phyloP scores from a whole-genome alignment of 257 asterid species.

The Gentiana macrophylla region DNA sequence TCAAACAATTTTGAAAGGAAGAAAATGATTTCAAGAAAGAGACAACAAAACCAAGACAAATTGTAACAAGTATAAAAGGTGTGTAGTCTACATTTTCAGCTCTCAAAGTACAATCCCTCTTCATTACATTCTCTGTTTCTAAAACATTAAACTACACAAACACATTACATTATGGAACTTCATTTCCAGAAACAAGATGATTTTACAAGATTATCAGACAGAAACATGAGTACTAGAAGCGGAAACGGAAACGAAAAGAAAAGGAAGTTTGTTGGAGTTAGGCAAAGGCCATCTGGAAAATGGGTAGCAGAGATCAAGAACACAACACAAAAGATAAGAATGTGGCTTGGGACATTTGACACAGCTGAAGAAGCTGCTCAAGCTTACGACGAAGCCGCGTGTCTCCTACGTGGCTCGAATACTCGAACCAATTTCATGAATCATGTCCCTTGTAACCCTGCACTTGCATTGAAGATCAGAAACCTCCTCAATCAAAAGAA shows the following conservation, averaged over 20 bases:
- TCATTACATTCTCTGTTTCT: not conserved
- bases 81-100: slow-evolving; percentile 20
- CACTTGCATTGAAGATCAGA: slow-evolving; percentile 60
- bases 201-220: slow-evolving; percentile 6
- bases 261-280: slow-evolving; percentile 68
- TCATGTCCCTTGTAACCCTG: slow-evolving; percentile 53
- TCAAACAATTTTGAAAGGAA: slow-evolving; percentile 22
- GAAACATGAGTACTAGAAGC: slow-evolving; percentile 12
- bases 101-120: slow-evolving; percentile 3
- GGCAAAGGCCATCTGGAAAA: slow-evolving; percentile 84
- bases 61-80: slow-evolving; percentile 25
- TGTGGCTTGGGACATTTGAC: slow-evolving; percentile 88
- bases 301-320: slow-evolving; percentile 91
- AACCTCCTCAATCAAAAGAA: slow-evolving; percentile 66
- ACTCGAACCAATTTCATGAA: slow-evolving; percentile 66
- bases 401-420: slow-evolving; percentile 74
- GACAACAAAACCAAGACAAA: slow-evolving; percentile 37
- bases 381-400: slow-evolving; percentile 84
- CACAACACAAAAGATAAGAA: slow-evolving; percentile 80
- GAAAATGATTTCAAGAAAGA: slow-evolving; percentile 12
- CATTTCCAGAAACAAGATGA: slow-evolving; percentile 23
- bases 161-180: slow-evolving; percentile 26
- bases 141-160: too few relatives aligned
- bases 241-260: slow-evolving; percentile 14
- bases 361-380: slow-evolving; percentile 87